Evolutionary conservation across 2,329 filamentous ascomycete genomes (phyloP).

Genomic region (Onygena corvina): DNA sequence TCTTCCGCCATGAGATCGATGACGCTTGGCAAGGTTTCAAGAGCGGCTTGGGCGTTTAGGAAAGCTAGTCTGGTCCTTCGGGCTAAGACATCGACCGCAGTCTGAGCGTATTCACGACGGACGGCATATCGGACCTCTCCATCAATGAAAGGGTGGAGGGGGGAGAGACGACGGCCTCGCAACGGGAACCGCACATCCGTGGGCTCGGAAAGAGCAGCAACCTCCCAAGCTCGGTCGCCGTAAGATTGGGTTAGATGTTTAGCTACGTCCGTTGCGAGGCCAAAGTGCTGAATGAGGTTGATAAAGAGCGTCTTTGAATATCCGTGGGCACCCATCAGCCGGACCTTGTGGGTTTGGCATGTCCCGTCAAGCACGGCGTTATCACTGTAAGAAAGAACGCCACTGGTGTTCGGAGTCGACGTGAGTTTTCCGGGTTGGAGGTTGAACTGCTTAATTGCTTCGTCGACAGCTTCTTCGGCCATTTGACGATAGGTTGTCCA

Average conservation of each 20-base stretch:
- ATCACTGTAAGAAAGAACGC: conserved; percentile 58
- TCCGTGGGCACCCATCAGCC: conserved; percentile 71
- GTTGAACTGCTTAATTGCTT: conserved; percentile 57
- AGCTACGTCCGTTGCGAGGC: conserved; percentile 81
- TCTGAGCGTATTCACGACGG: conserved; percentile 81
- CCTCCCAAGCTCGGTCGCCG: conserved; percentile 84
- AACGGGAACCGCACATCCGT: conserved; percentile 73
- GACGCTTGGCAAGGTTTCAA: conserved; percentile 70
- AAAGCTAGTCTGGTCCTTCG: conserved; percentile 77
- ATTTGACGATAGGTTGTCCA: conserved; percentile 92
- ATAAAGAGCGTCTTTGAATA: conserved; percentile 89
- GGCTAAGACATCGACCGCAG: conserved; percentile 76
- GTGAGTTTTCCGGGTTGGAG: conserved; percentile 47
- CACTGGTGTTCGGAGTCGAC: conserved; percentile 55
- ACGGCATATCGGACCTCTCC: conserved; percentile 84
- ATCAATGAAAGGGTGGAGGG: conserved; percentile 80
- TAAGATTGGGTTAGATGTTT: conserved; percentile 80
- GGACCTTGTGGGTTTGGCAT: conserved; percentile 74
- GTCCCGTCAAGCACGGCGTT: conserved; percentile 57
- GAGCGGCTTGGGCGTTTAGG: conserved; percentile 78
- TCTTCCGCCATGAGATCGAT: conserved; percentile 83
- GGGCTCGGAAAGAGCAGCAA: conserved; percentile 65
- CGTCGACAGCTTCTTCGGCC: conserved; percentile 80
- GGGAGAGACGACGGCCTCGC: conserved; percentile 64
- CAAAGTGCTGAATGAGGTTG: conserved; percentile 86